Evolutionary conservation across 1,284 basidiomycete species (phyloP), one percentile per base, ranked within the genome.

Genomic region (Amylostereum chailletii): DNA sequence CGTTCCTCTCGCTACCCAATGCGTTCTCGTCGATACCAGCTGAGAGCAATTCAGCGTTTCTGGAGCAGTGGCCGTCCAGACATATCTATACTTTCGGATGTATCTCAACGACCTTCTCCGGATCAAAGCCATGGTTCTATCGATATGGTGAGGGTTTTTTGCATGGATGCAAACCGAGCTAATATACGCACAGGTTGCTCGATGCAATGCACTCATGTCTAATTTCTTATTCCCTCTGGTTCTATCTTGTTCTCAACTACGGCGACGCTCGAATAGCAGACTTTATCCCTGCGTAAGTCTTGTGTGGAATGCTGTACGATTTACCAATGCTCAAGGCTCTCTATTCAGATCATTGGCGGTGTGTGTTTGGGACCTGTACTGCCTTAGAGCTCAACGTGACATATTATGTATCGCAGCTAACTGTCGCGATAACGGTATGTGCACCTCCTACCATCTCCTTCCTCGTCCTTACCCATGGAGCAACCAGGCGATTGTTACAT

Each of bases 381-480:
- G 19, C 19, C 19, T 19, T 19, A 19, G 10, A 19, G 38, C 3
- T 29, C 30, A 51, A 45, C 29, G 19, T 19, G 19, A 19, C 19
- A 19, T 19, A 19, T 19, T 19, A 19, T 19, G 19, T 19, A 19
- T 19, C 19, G 30, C 48, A 79, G 77, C 51, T 75, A 40, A 74
- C 75, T 3, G 69, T 76, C 32, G 64, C 67, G 9, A 58, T 61
- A 34, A 79, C 77, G 5, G 75, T 73, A 59, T 57, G 65, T 47
- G 8, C 19, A 19, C 19, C 19, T 19, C 19, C 19, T 19, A 19
- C 19, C 19, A 19, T 19, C 19, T 19, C 19, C 19, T 19, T 19
- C 19, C 19, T 19, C 19, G 19, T 19, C 19, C 19, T 19, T 19
- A 19, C 19, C 19, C 19, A 19, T 19, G 19, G 19, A 19, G 19